A percentile compares a stretch with the other conserved stretches of the same genome.
phyloP scores from a whole-genome alignment of 805 yeast species.

The Ogataea salicorniae region DNA sequence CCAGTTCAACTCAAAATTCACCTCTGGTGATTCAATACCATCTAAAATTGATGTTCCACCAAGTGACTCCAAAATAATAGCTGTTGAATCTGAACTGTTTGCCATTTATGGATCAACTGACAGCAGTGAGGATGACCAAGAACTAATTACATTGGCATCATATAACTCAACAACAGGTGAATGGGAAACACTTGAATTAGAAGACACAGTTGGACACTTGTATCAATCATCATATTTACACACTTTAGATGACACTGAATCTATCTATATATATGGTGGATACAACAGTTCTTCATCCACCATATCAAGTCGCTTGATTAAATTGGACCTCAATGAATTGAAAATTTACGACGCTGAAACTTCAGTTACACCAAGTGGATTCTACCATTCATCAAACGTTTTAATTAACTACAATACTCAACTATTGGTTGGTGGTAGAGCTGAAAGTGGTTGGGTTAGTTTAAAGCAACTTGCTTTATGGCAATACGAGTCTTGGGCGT shows the following conservation, averaged over 20 bases:
- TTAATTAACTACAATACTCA: conserved; percentile 42
- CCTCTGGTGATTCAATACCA: conserved; percentile 15
- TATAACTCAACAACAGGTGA: conserved; percentile 10
- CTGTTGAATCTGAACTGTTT: conserved; percentile 15
- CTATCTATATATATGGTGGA: conserved; percentile 56
- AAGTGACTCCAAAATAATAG: conserved; percentile 16
- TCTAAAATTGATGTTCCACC: conserved; percentile 19
- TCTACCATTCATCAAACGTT: conserved; percentile 45
- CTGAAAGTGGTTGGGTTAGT: conserved; percentile 60
- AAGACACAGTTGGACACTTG: conserved; percentile 14
- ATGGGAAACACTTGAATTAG: conserved; percentile 23
- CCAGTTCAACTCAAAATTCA: conserved; percentile 22
- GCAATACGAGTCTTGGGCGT: conserved; percentile 69
- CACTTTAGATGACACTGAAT: conserved; percentile 31
- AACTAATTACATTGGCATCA: conserved; percentile 7
- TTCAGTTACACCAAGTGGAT: conserved; percentile 50
- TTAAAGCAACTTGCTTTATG: conserved; percentile 72
- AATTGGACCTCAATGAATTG: conserved; percentile 34
- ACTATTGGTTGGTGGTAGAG: conserved; percentile 62
- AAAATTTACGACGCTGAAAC: conserved; percentile 38
- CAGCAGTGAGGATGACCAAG: not conserved
- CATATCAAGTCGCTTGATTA: conserved; percentile 39
- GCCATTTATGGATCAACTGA: conserved; percentile 20
- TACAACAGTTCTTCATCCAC: conserved; percentile 16
- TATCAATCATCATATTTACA: conserved; percentile 39